Percentiles rank a stretch among this genome's conserved stretches.
Evolutionary conservation across 352 stramenopile species (phyloP).

Genomic region (Blastocystis sp.): DNA sequence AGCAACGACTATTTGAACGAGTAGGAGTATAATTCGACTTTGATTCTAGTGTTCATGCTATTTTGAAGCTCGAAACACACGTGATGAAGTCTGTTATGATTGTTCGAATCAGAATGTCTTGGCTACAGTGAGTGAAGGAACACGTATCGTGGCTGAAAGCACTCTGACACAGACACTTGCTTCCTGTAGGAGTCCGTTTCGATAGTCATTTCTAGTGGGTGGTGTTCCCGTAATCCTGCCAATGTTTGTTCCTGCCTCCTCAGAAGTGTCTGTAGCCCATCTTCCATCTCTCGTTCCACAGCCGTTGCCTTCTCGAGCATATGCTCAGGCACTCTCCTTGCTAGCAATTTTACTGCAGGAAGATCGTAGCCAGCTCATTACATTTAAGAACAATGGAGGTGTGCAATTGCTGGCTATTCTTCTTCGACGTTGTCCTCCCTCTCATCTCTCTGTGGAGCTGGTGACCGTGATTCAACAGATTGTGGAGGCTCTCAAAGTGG

Average conservation of each 20-base stretch:
- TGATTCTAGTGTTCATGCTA: constrained; percentile 1
- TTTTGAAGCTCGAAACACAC: constrained; percentile 54
- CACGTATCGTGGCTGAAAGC: constrained; percentile 36
- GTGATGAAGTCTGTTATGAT: constrained; percentile 30
- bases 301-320: constrained; percentile 39
- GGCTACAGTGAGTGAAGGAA: constrained; percentile 19
- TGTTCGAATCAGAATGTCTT: constrained; percentile 3
- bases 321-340: constrained; percentile 53
- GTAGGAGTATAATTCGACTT: background rate
- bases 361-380: constrained; percentile 46
- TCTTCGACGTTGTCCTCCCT: constrained; percentile 47
- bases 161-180: constrained; percentile 45
- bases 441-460: constrained; percentile 52
- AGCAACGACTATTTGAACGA: constrained; percentile 24
- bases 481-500: constrained; percentile 52
- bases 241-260: constrained; percentile 56
- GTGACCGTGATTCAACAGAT: constrained; percentile 61
- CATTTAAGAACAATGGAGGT: constrained; percentile 58
- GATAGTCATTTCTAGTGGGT: constrained; percentile 2
- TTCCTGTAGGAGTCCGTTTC: background rate
- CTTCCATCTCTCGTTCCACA: constrained; percentile 39
- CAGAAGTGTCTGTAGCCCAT: constrained; percentile 7
- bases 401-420: constrained; percentile 52
- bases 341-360: constrained; percentile 57
- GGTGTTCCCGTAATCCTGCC: constrained; percentile 51